Conservation (phyloP, 2,329 filamentous ascomycete species). For the Monosporascus sp. region DNA sequence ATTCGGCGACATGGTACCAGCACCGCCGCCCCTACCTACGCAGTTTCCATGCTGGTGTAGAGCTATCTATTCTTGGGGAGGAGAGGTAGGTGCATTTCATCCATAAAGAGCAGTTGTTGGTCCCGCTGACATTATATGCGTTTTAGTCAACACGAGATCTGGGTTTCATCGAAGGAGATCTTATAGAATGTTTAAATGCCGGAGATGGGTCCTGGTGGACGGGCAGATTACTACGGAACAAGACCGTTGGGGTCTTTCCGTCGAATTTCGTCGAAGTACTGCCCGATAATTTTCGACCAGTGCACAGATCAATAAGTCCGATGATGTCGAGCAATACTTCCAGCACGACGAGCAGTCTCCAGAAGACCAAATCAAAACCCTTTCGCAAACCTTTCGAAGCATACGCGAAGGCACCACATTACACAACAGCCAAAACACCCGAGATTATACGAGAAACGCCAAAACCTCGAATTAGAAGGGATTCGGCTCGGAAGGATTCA, state of each 20-base stretch:
- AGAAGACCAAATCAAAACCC: conserved; percentile 55
- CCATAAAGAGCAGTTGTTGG: background rate
- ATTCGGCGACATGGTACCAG: conserved; percentile 42
- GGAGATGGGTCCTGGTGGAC: conserved; percentile 99
- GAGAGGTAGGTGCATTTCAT: conserved; percentile 53
- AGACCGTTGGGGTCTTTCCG: conserved; percentile 85
- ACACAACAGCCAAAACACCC: conserved; percentile 57
- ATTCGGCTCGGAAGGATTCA: conserved; percentile 38
- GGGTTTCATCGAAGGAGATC: conserved; percentile 93
- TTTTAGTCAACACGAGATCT: conserved; percentile 79
- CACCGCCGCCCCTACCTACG: conserved; percentile 60
- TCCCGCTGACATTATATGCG: conserved; percentile 6
- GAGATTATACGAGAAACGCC: conserved; percentile 45
- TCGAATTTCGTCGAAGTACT: conserved; percentile 96
- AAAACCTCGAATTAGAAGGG: conserved; percentile 29
- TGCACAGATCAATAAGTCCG: conserved; percentile 54
- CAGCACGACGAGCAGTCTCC: conserved; percentile 47
- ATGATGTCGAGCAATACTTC: conserved; percentile 52
- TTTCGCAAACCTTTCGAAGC: conserved; percentile 64
- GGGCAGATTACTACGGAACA: conserved; percentile 82
- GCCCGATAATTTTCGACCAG: conserved; percentile 77
- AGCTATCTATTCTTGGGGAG: conserved; percentile 89
- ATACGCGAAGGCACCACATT: conserved; percentile 61
- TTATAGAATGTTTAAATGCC: conserved; percentile 97
- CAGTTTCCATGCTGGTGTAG: conserved; percentile 89